phyloP scores from a whole-genome alignment of 2,329 filamentous ascomycete genomes.

The Aspergillus sergii region DNA sequence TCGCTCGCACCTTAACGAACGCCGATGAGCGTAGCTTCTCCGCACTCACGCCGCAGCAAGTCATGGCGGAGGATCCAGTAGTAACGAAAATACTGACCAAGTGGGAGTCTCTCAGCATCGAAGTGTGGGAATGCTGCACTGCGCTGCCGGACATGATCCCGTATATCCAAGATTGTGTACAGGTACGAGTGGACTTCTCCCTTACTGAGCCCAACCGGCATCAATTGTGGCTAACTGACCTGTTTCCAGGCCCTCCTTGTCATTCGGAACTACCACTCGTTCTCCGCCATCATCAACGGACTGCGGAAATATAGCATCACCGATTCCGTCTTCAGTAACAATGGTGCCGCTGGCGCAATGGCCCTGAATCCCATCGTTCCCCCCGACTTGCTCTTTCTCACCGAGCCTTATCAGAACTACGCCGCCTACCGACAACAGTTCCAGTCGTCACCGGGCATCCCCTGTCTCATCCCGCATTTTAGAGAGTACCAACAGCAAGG shows the following conservation, averaged over 20 bases:
- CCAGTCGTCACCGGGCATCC: slow-evolving; percentile 36
- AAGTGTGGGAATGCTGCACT: slow-evolving; percentile 43
- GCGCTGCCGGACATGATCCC: slow-evolving; percentile 36
- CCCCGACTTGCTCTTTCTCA: slow-evolving; percentile 27
- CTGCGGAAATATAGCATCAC: slow-evolving; percentile 37
- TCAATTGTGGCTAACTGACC: neutral
- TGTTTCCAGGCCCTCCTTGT: slow-evolving; percentile 31
- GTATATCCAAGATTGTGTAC: slow-evolving; percentile 38
- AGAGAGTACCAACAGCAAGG: slow-evolving; percentile 35
- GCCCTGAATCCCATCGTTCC: slow-evolving; percentile 28
- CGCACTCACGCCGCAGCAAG: slow-evolving; percentile 25
- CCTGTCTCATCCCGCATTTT: slow-evolving; percentile 43
- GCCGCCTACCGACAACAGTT: slow-evolving; percentile 38
- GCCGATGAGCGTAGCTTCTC: slow-evolving; percentile 36
- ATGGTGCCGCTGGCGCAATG: slow-evolving; percentile 20
- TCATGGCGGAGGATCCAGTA: slow-evolving; percentile 27
- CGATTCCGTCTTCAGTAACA: slow-evolving; percentile 21
- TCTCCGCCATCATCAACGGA: slow-evolving; percentile 40
- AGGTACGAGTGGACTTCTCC: slow-evolving; percentile 26
- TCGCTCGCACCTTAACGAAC: slow-evolving; percentile 36
- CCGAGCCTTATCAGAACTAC: slow-evolving; percentile 37
- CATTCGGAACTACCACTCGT: slow-evolving; percentile 40
- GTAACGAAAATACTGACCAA: slow-evolving; percentile 25
- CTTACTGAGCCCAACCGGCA: neutral
- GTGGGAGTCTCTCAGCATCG: slow-evolving; percentile 36